Evolutionary conservation across 495 filamentous ascomycete genomes (phyloP).

Genomic region (Penicillium soppii): DNA sequence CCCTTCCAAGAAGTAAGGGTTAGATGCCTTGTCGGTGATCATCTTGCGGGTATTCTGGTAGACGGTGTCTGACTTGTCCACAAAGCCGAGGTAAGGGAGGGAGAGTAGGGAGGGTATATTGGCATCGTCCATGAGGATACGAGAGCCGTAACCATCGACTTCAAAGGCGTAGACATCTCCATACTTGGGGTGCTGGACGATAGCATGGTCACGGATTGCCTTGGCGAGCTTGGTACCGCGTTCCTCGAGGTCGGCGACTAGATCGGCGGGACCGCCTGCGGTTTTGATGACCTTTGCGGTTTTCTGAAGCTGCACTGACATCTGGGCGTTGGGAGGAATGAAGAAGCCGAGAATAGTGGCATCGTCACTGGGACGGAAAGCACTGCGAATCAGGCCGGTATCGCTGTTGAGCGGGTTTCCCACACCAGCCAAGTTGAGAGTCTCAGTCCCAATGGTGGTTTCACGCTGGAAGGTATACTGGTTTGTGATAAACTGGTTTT

Average conservation of each 20-base stretch:
- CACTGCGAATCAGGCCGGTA: constrained; percentile 84
- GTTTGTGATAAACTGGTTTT: constrained; percentile 63
- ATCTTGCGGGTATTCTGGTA: constrained; percentile 93
- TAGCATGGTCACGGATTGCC: constrained; percentile 85
- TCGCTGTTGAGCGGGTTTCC: constrained; percentile 87
- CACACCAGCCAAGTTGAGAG: constrained; percentile 73
- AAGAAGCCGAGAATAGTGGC: constrained; percentile 95
- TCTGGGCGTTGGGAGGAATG: constrained; percentile 95
- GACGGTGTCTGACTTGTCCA: constrained; percentile 59
- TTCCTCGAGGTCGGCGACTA: constrained; percentile 53
- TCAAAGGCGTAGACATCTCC: constrained; percentile 95
- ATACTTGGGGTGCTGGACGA: constrained; percentile 77
- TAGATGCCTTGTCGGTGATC: constrained; percentile 74
- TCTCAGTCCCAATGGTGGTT: constrained; percentile 86
- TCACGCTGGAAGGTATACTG: constrained; percentile 82
- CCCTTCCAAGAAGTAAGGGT: constrained; percentile 87
- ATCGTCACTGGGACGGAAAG: constrained; percentile 96
- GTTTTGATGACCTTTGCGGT: constrained; percentile 65
- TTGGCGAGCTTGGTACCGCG: constrained; percentile 68
- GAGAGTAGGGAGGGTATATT: constrained; percentile 90
- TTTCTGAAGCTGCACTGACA: constrained; percentile 84
- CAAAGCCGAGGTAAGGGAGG: constrained; percentile 83
- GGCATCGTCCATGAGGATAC: constrained; percentile 95
- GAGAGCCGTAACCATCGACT: constrained; percentile 91
- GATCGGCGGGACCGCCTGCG: constrained; percentile 51